Evolutionary conservation across 768 basidiomycete genomes (phyloP), one percentile per base, ranked within the genome.

Genomic region (Leccinellum rugosiceps): DNA sequence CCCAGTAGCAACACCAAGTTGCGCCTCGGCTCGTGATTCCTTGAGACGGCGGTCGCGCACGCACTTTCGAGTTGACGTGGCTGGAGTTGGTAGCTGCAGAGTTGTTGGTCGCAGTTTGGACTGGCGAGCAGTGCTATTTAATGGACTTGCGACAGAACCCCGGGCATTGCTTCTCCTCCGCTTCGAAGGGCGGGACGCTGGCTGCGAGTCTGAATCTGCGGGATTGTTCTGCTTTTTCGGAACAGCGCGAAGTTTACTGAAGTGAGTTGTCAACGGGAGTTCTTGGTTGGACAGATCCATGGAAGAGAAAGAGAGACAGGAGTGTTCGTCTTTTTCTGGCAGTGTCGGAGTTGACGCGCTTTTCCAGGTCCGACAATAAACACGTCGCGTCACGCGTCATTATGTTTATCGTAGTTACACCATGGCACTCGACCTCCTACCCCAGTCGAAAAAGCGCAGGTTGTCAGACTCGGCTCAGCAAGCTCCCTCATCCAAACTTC

Each of bases 371-470:
- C 67, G 74, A 55, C 50, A 3, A 52, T 51, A 53, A 60, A 63
- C 58, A 62, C 38, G 61, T 65, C 68, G 63, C 56, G 62, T 64
- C 60, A 53, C 61, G 65, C 57, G 60, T 53, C 41, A 43, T 25
- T 1, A 0, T 4, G 9, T 1, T 30, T 21, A 52, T 4, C 10
- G 1, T 41, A 13, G 52, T 28, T n/a, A 23, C 34, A 4, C 34
- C 35, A 66, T 63, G 66, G 48, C 61, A 4, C 25, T 53, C 48
- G 52, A 74, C 48, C 65, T 75, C 47, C 65, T 67, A 52, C 75
- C 74, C 34, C 76, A 75, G 53, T 50, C 65, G 14, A 90, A 89
- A 68, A 88, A 83, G 65, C 80, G 85, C 67, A 88, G 80, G 66
- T 77, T 85, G 74, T 82, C 82, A 5, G 73, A 76, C 41, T 74